phyloP scores from a whole-genome alignment of 352 stramenopile species.

The Phytophthora parvispora region DNA sequence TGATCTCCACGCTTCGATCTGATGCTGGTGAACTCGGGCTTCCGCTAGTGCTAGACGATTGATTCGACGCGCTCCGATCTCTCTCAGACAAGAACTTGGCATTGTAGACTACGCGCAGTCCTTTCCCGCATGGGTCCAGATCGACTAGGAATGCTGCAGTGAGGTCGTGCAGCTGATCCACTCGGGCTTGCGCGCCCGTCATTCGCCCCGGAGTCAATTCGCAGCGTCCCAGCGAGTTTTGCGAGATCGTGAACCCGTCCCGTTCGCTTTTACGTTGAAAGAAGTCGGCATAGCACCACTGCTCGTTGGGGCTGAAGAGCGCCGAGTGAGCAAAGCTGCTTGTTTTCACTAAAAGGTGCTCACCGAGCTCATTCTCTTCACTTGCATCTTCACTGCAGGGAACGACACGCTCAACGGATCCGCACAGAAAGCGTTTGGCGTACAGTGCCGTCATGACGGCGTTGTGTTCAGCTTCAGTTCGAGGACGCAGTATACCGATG shows the following conservation, averaged over 20 bases:
- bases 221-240: slow-evolving; percentile 7
- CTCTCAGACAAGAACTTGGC: slow-evolving; percentile 13
- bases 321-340: slow-evolving; percentile 31
- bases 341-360: slow-evolving; percentile 34
- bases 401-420: slow-evolving; percentile 23
- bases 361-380: background rate
- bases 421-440: slow-evolving; percentile 32
- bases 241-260: slow-evolving; percentile 41
- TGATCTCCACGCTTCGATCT: slow-evolving; percentile 1
- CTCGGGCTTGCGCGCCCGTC: background rate
- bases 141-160: slow-evolving; percentile 26
- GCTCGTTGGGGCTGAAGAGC: slow-evolving; percentile 33
- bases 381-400: background rate
- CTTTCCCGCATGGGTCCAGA: slow-evolving; percentile 8
- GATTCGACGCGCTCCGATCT: background rate
- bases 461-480: slow-evolving; percentile 33
- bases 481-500: slow-evolving; percentile 14
- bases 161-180: slow-evolving; percentile 31
- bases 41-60: background rate
- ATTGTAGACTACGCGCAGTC: slow-evolving; percentile 34
- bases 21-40: background rate
- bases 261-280: slow-evolving; percentile 19
- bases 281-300: slow-evolving; percentile 43
- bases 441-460: slow-evolving; percentile 35
- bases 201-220: slow-evolving; percentile 11